phyloP scores from a whole-genome alignment of 176 grass and related monocot genomes.

The Cenchrus purpureus region DNA sequence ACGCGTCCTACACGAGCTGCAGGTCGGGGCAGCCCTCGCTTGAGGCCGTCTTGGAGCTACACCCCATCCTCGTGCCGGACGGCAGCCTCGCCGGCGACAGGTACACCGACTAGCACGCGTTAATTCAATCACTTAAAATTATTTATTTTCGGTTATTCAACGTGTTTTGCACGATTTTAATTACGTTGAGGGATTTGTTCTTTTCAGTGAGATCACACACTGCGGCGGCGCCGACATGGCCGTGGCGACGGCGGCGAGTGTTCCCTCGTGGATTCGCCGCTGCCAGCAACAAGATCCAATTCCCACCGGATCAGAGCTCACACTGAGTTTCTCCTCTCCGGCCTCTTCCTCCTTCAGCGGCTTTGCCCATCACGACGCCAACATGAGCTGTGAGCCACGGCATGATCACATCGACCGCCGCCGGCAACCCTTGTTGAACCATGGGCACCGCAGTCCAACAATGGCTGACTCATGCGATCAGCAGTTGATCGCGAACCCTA shows the following conservation, averaged over 20 bases:
- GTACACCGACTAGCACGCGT: slow-evolving; percentile 26
- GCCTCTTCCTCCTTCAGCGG: slow-evolving; percentile 4
- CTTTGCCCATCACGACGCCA: slow-evolving; percentile 23
- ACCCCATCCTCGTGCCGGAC: slow-evolving; percentile 43
- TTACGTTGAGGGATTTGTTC: background rate
- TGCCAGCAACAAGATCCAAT: slow-evolving; percentile 1
- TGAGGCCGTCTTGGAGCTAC: slow-evolving; percentile 48
- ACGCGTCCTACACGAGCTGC: slow-evolving; percentile 33
- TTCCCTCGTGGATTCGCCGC: background rate
- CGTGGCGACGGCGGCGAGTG: background rate
- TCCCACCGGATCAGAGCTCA: slow-evolving; percentile 39
- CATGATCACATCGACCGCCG: slow-evolving; percentile 16
- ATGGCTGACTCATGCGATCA: background rate
- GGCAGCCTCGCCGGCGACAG: slow-evolving; percentile 50
- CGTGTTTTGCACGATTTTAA: background rate
- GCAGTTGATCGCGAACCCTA: background rate
- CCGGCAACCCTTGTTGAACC: slow-evolving; percentile 18
- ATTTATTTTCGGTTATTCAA: background rate
- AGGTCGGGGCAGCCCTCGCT: slow-evolving; percentile 48
- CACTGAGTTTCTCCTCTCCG: slow-evolving; percentile 54
- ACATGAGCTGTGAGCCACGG: slow-evolving; percentile 16
- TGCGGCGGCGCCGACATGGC: background rate
- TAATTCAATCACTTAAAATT: too few species aligned
- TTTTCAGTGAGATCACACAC: slow-evolving; percentile 24
- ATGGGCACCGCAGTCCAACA: background rate